phyloP scores from a whole-genome alignment of 2,329 filamentous ascomycete species.

The Penicillium olsonii region DNA sequence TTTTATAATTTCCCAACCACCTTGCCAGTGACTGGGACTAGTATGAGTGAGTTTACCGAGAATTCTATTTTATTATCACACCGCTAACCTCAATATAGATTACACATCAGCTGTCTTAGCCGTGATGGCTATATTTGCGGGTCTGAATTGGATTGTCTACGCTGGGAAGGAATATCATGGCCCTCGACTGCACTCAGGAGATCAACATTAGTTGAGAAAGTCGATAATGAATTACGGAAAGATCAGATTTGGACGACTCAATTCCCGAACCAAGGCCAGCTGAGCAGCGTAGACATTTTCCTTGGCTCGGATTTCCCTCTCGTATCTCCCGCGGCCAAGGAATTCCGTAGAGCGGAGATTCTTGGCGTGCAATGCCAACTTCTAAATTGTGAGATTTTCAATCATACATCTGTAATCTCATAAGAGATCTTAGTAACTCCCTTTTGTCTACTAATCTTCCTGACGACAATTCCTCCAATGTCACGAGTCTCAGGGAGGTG shows the following conservation, averaged over 20 bases:
- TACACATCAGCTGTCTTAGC: conserved; percentile 8
- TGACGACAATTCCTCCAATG: background rate
- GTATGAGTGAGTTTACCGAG: background rate
- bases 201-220: background rate
- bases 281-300: no score
- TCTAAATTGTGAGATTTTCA: no score
- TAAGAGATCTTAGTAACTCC: background rate
- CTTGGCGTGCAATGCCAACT: no score
- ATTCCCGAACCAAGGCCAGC: no score
- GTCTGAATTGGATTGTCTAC: conserved; percentile 4
- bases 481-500: background rate
- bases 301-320: no score
- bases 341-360: no score
- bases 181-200: background rate
- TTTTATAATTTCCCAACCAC: conserved; percentile 7
- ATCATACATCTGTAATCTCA: background rate
- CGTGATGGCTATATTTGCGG: conserved; percentile 7
- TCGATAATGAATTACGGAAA: no score
- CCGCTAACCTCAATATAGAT: background rate
- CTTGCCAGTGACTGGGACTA: conserved; percentile 3
- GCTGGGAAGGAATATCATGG: conserved; percentile 5
- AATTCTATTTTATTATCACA: background rate
- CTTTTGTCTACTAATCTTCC: background rate
- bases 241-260: no score
- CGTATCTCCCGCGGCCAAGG: no score